Base-by-base conservation (phyloP, 1,284 basidiomycete species). In the Austropuccinia psidii region DNA sequence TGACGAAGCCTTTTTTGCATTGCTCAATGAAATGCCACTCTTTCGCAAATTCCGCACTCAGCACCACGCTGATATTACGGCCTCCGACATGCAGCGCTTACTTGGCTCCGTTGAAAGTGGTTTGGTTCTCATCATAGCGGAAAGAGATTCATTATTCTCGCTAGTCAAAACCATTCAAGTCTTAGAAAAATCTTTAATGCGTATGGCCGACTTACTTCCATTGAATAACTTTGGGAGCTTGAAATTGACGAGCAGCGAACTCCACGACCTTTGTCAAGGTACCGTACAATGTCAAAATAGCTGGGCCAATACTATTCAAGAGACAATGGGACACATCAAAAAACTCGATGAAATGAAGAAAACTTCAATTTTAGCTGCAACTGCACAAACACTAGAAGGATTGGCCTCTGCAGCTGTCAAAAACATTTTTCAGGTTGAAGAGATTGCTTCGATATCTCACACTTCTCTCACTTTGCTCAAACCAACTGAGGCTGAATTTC, bases 261-360 rank as follows among this genome's bases (percentile, higher is more conserved):
- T 57, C 87, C 87, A 75, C 84, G 54, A 88, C 88, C 87, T 82
- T 91, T 49, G 82, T 88, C 78, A 85, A 88, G 78, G 88, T 89
- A 72, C 47, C 69, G 76, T 35, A 61, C 76, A 83, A 85, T 47
- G 75, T 83, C 66, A 76, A 86, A 41, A 76, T 80, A 24, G 21
- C 52, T 77, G 29, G 58, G 76, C 19, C 66, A 76, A 1, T 69
- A 74, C 17, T 69, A 75, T 41, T 43, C n/a, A 73, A 73, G 66
- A 24, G 31, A 31, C 69, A 77, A 73, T 37, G 70, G 29, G 76
- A 73, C 39, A 60, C 1, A 39, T 65, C 9, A 33, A 43, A n/a
- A 45, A 66, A 24, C 55, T 58, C 8, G 52, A 13, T 64, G 43
- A 64, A 21, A 39, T 37, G 13, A 37, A 19, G 45, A n/a, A n/a